A percentile compares a stretch with the other conserved stretches of the same genome.
Conservation (phyloP, 257 asterid genomes). For the Henckelia pumila region DNA sequence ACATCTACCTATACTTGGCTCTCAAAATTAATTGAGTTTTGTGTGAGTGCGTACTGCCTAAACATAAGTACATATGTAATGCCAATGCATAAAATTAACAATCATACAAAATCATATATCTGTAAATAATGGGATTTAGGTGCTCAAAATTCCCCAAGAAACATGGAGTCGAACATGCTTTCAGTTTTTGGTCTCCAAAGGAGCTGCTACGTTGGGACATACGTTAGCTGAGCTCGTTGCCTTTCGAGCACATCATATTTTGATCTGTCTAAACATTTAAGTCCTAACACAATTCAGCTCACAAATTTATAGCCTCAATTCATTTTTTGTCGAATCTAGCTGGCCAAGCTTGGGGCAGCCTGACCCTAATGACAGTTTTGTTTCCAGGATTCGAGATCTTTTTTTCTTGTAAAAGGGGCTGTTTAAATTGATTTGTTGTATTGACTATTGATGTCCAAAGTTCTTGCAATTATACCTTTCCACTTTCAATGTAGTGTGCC, state of each 20-base stretch:
- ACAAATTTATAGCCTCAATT: background rate
- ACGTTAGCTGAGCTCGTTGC: background rate
- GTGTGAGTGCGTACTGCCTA: too few relatives aligned
- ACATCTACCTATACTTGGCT: too few relatives aligned
- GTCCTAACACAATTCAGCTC: background rate
- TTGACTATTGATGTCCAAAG: background rate
- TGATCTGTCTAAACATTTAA: background rate
- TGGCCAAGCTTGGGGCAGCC: background rate
- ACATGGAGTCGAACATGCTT: background rate
- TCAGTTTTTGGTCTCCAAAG: background rate
- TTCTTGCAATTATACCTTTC: background rate
- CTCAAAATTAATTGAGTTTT: too few relatives aligned
- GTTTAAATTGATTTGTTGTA: background rate
- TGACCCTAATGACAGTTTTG: background rate
- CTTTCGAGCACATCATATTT: background rate
- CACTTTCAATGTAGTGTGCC: background rate
- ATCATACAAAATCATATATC: background rate
- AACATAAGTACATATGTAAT: too few relatives aligned
- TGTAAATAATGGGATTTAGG: background rate
- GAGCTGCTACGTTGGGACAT: background rate
- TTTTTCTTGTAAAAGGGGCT: too few relatives aligned
- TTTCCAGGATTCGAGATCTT: background rate
- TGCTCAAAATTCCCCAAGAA: background rate
- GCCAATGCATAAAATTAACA: background rate
- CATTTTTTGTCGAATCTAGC: background rate